Percentiles rank a stretch among this genome's conserved stretches.
phyloP scores from a whole-genome alignment of 2,329 filamentous ascomycete species.

The Xylariaceae sp. region DNA sequence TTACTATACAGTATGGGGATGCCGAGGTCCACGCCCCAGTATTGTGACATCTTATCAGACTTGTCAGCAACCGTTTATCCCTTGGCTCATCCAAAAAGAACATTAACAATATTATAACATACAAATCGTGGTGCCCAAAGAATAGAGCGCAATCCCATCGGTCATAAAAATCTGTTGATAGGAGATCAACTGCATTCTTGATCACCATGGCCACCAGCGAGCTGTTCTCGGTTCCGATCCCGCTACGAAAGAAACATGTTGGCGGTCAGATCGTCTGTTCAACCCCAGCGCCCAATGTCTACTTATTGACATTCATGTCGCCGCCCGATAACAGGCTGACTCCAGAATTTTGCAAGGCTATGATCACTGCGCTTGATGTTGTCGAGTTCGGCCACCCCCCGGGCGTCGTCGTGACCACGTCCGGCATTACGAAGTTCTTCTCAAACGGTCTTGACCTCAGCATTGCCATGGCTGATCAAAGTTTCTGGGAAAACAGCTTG shows the following conservation, averaged over 20 bases:
- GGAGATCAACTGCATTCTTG: too few species aligned
- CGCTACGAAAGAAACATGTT: constrained; percentile 39
- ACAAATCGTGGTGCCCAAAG: too few species aligned
- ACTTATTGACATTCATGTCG: constrained; percentile 68
- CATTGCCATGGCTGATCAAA: constrained; percentile 55
- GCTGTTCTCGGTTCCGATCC: constrained; percentile 59
- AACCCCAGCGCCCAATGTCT: constrained; percentile 56
- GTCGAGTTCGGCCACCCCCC: constrained; percentile 63
- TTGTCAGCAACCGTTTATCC: too few species aligned
- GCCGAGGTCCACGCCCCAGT: too few species aligned
- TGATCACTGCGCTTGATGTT: constrained; percentile 70
- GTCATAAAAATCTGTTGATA: too few species aligned
- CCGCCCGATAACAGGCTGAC: constrained; percentile 75
- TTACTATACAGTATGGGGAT: too few species aligned
- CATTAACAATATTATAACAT: too few species aligned
- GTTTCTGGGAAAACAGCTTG: constrained; percentile 58
- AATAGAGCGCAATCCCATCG: too few species aligned
- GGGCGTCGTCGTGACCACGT: constrained; percentile 77
- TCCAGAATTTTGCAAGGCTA: constrained; percentile 61
- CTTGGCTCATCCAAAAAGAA: too few species aligned
- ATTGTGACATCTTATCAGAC: too few species aligned
- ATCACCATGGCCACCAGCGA: constrained; percentile 29
- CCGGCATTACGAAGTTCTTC: constrained; percentile 73
- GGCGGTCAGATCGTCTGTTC: constrained; percentile 62
- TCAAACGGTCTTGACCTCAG: constrained; percentile 77